These are phyloP conservation scores for Brassica napus DNA, from an alignment of 345 rosid genomes.

Conservation along the genomic window DNA sequence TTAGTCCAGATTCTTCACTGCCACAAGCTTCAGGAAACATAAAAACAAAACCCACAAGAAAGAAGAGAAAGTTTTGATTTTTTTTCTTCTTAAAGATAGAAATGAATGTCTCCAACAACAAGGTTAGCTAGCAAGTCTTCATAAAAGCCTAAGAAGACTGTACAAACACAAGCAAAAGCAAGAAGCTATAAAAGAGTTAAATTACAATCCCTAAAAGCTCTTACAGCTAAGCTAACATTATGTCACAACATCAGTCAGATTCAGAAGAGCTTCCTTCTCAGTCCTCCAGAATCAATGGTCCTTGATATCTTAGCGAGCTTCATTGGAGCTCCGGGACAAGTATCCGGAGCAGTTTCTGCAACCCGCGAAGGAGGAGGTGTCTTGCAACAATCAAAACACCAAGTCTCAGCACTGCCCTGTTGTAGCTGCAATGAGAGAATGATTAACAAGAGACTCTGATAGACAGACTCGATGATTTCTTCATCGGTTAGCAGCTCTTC, in stretches of 20 bases:
- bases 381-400: conserved; percentile 38
- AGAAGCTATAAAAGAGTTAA: background rate
- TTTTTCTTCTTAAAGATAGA: background rate
- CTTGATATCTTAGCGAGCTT: conserved; percentile 31
- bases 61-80: background rate
- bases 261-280: conserved; percentile 41
- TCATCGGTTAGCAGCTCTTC: conserved; percentile 18
- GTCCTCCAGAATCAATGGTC: conserved; percentile 32
- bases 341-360: conserved; percentile 17
- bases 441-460: conserved; percentile 27
- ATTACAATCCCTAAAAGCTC: conserved; percentile 3
- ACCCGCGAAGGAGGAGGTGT: conserved; percentile 26
- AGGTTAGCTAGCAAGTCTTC: conserved; percentile 18
- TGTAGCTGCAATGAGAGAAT: conserved; percentile 24
- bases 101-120: conserved; percentile 24
- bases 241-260: conserved; percentile 14
- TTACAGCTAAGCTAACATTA: background rate
- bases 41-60: background rate
- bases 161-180: conserved; percentile 22
- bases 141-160: conserved; percentile 22
- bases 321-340: conserved; percentile 45
- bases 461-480: conserved; percentile 28
- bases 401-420: conserved; percentile 14
- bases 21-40: conserved; percentile 1
- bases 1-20: conserved; percentile 6